A percentile compares a stretch with the other conserved stretches of the same genome.
Evolutionary conservation across 73 alveolate species (phyloP).

Genomic region (Tetrahymena borealis): DNA sequence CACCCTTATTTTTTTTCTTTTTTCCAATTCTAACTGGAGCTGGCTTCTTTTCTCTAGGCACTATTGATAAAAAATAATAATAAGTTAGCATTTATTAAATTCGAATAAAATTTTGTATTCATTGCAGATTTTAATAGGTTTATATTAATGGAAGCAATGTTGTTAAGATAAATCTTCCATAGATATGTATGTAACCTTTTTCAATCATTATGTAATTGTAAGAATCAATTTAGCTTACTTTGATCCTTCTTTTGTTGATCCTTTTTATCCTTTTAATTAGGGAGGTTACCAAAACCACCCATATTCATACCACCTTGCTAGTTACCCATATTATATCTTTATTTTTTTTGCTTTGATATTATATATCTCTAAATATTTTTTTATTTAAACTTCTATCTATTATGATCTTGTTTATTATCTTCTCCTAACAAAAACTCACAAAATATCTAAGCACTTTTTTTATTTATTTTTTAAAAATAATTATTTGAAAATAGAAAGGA

Average conservation of each 20-base stretch:
- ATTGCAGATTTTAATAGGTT: no score
- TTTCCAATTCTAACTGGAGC: constrained; percentile 74
- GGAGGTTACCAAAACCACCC: not conserved
- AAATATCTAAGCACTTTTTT: not conserved
- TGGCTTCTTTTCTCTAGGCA: constrained; percentile 49
- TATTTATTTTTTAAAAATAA: not conserved
- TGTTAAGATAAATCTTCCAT: no score
- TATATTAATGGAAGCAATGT: no score
- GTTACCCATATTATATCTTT: not conserved
- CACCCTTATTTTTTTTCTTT: constrained; percentile 69
- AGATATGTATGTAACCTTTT: no score
- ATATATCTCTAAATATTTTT: not conserved
- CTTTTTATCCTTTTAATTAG: not conserved
- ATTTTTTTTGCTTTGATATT: not conserved
- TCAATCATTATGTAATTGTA: not conserved
- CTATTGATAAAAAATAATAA: no score
- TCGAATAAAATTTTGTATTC: not conserved
- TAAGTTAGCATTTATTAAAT: not conserved
- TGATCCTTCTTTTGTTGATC: not conserved
- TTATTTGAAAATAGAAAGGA: not conserved
- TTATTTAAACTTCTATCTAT: not conserved
- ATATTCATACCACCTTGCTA: not conserved
- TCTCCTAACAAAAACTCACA: not conserved
- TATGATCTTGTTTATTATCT: not conserved
- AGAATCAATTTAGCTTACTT: not conserved